Evolutionary conservation across 768 basidiomycete species (phyloP), one percentile per base, ranked within the genome.

Genomic region (Hirschioporus abietinus): DNA sequence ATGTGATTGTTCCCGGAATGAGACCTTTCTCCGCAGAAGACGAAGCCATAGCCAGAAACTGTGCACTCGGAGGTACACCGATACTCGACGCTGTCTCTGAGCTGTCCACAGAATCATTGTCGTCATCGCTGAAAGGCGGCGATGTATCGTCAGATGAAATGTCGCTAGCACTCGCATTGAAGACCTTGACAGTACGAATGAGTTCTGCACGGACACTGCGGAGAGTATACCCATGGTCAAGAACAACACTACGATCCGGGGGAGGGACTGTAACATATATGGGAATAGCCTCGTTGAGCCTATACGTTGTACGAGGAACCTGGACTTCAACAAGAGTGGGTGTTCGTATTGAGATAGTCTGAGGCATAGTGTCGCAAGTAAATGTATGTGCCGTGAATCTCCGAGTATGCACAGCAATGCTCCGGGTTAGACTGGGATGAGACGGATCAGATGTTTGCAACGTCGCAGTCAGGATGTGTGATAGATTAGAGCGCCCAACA

Each of bases 121-220:
- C 76, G 30, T 75, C 73, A 35, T 82, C 78, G 35, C 66, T 71
- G 20, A 64, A 69, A 12, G 70, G 66, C 7, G 69, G 72, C 35
- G 68, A 69, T 12, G 68, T 71, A 26, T 64, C 61, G 66, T 69
- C 68, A 10, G 68, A 67, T 7, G 68, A 70, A 26, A 71, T 35
- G 61, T 71, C 73, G 34, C 71, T 63, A 9, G 71, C 66, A 15
- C 66, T 60, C 20, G 30, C 79, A 74, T 68, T 82, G 84, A 52
- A 52, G 63, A 89, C 83, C 68, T 84, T 81, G 66, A 93, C 82
- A 25, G 82, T 75, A 62, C 92, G 83, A 35, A 92, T 82, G 34
- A 96, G 86, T 76, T 95, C 94, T 4, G 86, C 85, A 70, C 87
- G 88, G 70, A 96, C 80, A 70, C 93, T 96, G 24, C 94, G 84